phyloP scores from a whole-genome alignment of 345 rosid species.

The Gossypium ekmanianum region DNA sequence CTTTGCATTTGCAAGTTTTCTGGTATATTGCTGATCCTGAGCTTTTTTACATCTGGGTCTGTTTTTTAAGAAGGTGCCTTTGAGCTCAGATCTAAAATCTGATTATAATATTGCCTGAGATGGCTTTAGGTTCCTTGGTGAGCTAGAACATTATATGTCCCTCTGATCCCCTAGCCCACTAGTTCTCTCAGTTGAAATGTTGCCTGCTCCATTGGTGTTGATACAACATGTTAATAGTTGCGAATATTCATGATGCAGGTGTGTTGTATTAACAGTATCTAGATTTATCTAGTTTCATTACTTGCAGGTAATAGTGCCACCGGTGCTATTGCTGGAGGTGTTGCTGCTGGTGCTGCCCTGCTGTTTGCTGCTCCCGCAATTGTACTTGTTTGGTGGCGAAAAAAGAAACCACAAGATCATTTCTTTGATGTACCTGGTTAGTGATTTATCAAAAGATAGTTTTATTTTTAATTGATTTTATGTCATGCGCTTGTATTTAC shows the following conservation, averaged over 20 bases:
- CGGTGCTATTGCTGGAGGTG: constrained; percentile 96
- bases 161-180: not conserved
- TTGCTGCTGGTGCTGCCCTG: constrained; percentile 98
- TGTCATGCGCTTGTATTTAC: constrained; percentile 9
- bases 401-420: constrained; percentile 76
- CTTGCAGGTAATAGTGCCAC: constrained; percentile 55
- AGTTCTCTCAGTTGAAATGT: constrained; percentile 2
- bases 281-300: constrained; percentile 13
- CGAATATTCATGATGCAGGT: not conserved
- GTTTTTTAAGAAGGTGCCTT: not conserved
- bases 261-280: not conserved
- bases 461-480: constrained; percentile 14
- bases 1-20: not conserved
- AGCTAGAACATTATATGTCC: not conserved
- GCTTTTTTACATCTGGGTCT: not conserved
- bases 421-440: constrained; percentile 97
- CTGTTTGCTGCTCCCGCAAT: constrained; percentile 91
- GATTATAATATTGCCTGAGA: constrained; percentile 1
- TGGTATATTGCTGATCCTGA: not conserved
- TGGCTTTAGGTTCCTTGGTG: not conserved
- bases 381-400: constrained; percentile 71
- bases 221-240: not conserved
- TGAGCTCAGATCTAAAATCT: not conserved
- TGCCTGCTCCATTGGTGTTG: not conserved
- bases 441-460: constrained; percentile 22